Percentiles rank a stretch among this genome's conserved stretches.
Evolutionary conservation across 2,329 filamentous ascomycete genomes (phyloP).

Genomic region (Trichoderma polysporum): DNA sequence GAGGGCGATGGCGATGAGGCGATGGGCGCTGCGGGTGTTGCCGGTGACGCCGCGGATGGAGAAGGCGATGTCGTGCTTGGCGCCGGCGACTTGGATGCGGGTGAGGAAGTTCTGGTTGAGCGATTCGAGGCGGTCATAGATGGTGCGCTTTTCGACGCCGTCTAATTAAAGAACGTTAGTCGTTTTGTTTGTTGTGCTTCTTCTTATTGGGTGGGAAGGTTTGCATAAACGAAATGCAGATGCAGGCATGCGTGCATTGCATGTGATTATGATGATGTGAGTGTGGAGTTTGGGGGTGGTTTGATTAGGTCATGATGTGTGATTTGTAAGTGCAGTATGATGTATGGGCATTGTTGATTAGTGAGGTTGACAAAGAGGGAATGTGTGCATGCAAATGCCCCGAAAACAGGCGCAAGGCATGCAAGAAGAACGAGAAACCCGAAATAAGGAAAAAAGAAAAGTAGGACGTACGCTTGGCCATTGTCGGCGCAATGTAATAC

Average conservation of each 20-base stretch:
- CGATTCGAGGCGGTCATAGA: conserved; percentile 36
- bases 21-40: conserved; percentile 46
- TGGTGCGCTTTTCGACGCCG: conserved; percentile 37
- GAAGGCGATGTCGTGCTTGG: conserved; percentile 41
- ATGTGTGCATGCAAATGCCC: no score
- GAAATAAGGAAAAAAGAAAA: no score
- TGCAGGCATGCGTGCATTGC: background rate
- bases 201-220: background rate
- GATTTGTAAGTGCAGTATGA: background rate
- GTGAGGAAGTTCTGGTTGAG: conserved; percentile 31
- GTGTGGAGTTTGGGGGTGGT: background rate
- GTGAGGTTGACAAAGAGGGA: no score
- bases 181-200: conserved; percentile 9
- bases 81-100: conserved; percentile 36
- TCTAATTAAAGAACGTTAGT: background rate
- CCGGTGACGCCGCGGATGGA: conserved; percentile 44
- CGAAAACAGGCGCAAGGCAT: no score
- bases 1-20: conserved; percentile 46
- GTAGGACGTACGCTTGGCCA: conserved; percentile 26
- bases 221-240: background rate
- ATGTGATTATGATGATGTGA: background rate
- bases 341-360: no score
- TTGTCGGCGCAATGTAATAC: conserved; percentile 44
- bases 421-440: background rate
- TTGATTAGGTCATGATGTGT: background rate